A percentile compares a stretch with the other conserved stretches of the same genome.
Evolutionary conservation across 345 rosid species (phyloP).

Genomic region (Barbarea vulgaris): DNA sequence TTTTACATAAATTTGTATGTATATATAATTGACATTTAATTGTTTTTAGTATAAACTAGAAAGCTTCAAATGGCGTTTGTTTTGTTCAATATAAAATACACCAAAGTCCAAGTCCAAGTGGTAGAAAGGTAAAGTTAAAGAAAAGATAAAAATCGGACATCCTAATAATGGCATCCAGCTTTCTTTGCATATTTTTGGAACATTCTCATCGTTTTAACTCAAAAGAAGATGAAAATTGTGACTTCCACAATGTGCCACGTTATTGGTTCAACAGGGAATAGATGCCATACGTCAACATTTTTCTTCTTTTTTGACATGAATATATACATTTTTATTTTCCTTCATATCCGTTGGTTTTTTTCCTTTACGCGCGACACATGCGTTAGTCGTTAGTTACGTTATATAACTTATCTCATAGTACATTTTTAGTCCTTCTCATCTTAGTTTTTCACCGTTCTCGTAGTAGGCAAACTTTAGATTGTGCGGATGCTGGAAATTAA

Average conservation of each 20-base stretch:
- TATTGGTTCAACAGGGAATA: slow-evolving; percentile 39
- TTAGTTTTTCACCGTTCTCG: not conserved
- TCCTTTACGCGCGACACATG: not conserved
- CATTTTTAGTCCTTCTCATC: not conserved
- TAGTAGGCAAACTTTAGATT: not conserved
- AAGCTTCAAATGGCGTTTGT: slow-evolving; percentile 6
- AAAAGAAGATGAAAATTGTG: slow-evolving; percentile 34
- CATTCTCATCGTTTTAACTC: slow-evolving; percentile 48
- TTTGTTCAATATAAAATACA: not conserved
- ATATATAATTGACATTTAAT: too few relatives aligned
- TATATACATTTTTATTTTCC: not conserved
- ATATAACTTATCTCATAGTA: too few relatives aligned
- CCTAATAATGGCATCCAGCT: slow-evolving; percentile 56
- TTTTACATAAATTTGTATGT: not conserved
- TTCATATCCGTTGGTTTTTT: slow-evolving; percentile 21
- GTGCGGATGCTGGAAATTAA: not conserved
- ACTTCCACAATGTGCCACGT: slow-evolving; percentile 52
- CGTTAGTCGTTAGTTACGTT: too few relatives aligned
- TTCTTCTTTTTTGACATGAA: slow-evolving; percentile 13
- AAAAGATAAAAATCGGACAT: not conserved
- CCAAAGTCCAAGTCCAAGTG: slow-evolving; percentile 34
- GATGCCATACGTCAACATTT: slow-evolving; percentile 45
- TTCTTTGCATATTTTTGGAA: slow-evolving; percentile 44
- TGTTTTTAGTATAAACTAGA: too few relatives aligned
- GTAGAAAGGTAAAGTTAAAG: slow-evolving; percentile 15